phyloP scores from a whole-genome alignment of 306 rosid genomes.

The Medicago ruthenica region DNA sequence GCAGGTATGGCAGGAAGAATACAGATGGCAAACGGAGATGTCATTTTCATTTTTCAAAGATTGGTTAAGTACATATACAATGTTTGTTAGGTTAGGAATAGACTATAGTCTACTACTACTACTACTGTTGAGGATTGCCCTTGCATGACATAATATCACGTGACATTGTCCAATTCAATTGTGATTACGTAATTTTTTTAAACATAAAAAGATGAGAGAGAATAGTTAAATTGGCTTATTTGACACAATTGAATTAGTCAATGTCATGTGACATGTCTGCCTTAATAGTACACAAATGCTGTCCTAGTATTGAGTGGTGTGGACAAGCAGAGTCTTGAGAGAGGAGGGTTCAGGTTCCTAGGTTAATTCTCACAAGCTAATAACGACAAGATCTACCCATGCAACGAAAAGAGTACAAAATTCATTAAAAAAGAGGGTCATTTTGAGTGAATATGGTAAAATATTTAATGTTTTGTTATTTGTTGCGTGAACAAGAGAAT shows the following conservation, averaged over 20 bases:
- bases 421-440: not conserved
- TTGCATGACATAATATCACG: too few species aligned
- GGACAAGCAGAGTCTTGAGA: not conserved
- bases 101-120: not conserved
- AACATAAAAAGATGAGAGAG: too few species aligned
- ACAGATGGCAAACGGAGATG: conserved; percentile 51
- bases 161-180: too few species aligned
- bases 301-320: not conserved
- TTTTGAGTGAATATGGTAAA: not conserved
- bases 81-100: not conserved
- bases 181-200: too few species aligned
- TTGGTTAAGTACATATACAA: not conserved
- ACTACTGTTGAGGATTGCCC: too few species aligned
- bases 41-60: not conserved
- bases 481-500: conserved; percentile 29
- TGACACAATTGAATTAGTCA: too few species aligned
- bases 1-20: conserved; percentile 40
- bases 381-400: conserved; percentile 41
- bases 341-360: conserved; percentile 35
- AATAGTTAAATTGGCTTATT: too few species aligned
- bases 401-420: not conserved
- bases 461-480: conserved; percentile 21
- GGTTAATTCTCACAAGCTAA: conserved; percentile 35
- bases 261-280: too few species aligned
- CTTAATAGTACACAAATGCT: too few species aligned